These are phyloP conservation scores for Mycosarcoma mackinlayi DNA, from an alignment of 1,284 basidiomycete genomes.

Conservation along the genomic window DNA sequence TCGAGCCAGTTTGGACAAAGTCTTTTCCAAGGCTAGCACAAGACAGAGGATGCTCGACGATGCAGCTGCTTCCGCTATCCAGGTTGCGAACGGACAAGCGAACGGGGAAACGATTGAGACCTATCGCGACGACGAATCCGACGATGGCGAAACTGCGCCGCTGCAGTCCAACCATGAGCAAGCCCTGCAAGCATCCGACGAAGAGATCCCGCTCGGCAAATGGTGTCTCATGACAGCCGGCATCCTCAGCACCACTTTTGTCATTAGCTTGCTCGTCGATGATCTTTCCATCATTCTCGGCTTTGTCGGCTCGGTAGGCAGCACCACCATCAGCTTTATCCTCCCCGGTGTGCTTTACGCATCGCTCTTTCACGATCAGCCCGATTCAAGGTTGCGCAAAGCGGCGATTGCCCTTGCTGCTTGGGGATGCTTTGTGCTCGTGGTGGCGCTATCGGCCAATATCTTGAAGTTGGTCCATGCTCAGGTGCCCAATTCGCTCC, in stretches of 20 bases:
- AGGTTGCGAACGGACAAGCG: slow-evolving; percentile 13
- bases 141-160: slow-evolving; percentile 6
- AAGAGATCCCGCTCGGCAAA: slow-evolving; percentile 40
- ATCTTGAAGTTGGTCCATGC: slow-evolving; percentile 54
- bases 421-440: slow-evolving; percentile 55
- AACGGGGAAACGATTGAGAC: slow-evolving; percentile 24
- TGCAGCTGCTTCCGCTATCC: slow-evolving; percentile 24
- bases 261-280: slow-evolving; percentile 60
- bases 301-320: slow-evolving; percentile 96
- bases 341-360: slow-evolving; percentile 76
- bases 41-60: slow-evolving; percentile 43
- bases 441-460: slow-evolving; percentile 56
- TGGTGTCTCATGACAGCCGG: slow-evolving; percentile 58
- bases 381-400: slow-evolving; percentile 28
- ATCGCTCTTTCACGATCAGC: slow-evolving; percentile 43
- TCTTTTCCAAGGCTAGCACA: slow-evolving; percentile 71
- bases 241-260: slow-evolving; percentile 57
- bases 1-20: slow-evolving; percentile 89
- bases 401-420: slow-evolving; percentile 37
- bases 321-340: slow-evolving; percentile 95
- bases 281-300: slow-evolving; percentile 71
- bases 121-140: slow-evolving; percentile 54
- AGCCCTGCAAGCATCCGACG: slow-evolving; percentile 13
- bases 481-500: slow-evolving; percentile 37
- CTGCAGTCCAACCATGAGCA: neutral